Evolutionary conservation across 345 rosid genomes (phyloP), one percentile per base, ranked within the genome.

Genomic region (Dipteronia sinensis): DNA sequence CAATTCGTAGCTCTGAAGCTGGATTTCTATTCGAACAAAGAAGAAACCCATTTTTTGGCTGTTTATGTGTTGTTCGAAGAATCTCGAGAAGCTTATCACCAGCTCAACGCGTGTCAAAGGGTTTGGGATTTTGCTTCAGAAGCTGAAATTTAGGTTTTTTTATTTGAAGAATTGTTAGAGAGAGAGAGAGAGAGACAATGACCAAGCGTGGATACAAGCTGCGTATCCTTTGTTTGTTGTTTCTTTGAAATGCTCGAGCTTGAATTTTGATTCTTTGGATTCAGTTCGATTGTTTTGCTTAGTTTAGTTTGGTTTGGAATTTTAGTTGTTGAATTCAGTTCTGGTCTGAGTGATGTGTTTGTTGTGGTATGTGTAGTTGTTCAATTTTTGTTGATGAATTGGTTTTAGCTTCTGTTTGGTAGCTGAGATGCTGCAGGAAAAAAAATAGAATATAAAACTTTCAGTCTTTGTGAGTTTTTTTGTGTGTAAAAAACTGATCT

Each of bases 161-260:
- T 42, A 9, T 42, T 42, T 42, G 46, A 42, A 42, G 47, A 73
- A 17, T 10, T 10, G 23, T 17, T 1, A 3, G 10, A 29, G 2
- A 53, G 23, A 76, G 59, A 76, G 91, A 91, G 97, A 89, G 4
- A 29, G 11, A 53, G 23, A 76, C 58, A 77, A 92, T 92, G 97
- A 89, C 97, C 74, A 92, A 90, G 88, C 97, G 97, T 83, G 98
- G 97, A 84, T 95, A 91, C 83, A 93, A 95, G 90, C 93, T 95
- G 69, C 99, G 99, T 95, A 95, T 95, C 99, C 94, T 93, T 82
- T 25, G 0, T 73, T 73, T 67, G 47, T 8, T 42, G 46, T 42
- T 42, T 42, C 1, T 7, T 42, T 42, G 62, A 76, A 68, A 59
- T 59, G 67, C 73, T 42, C 46, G 42, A 67, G 64, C 56, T 65